These are phyloP conservation scores for Geranium rotundifolium DNA, from an alignment of 345 rosid genomes.

Conservation along the genomic window DNA sequence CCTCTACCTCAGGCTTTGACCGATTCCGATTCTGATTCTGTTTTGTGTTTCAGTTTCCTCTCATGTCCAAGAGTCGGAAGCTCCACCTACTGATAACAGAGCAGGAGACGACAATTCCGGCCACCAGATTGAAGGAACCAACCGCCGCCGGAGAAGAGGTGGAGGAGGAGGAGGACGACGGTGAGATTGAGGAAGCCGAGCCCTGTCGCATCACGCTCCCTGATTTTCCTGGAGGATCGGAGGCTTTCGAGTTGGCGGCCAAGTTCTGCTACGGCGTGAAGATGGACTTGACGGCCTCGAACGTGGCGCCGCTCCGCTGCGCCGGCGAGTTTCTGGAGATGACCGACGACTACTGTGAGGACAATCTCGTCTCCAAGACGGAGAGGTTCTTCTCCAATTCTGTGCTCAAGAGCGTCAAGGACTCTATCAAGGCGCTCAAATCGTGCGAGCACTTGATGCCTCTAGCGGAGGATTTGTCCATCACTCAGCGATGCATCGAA, in stretches of 20 bases:
- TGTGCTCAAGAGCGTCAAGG: slow-evolving; percentile 57
- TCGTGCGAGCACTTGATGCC: slow-evolving; percentile 56
- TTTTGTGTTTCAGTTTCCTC: slow-evolving; percentile 52
- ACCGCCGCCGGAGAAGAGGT: slow-evolving; percentile 7
- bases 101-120: slow-evolving; percentile 35
- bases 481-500: slow-evolving; percentile 54
- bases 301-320: slow-evolving; percentile 71
- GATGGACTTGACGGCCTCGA: slow-evolving; percentile 57
- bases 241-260: slow-evolving; percentile 73
- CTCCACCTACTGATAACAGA: slow-evolving; percentile 68
- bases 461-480: slow-evolving; percentile 44
- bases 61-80: slow-evolving; percentile 79
- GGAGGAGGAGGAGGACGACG: slow-evolving; percentile 12
- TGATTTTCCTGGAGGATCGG: slow-evolving; percentile 88
- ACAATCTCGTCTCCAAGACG: slow-evolving; percentile 58
- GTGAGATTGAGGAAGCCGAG: slow-evolving; percentile 24
- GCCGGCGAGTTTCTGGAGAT: slow-evolving; percentile 82
- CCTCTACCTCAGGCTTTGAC: too few species aligned
- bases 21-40: neutral
- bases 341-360: slow-evolving; percentile 76
- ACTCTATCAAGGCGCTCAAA: slow-evolving; percentile 63
- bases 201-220: slow-evolving; percentile 41
- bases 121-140: too few species aligned
- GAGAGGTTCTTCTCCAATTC: slow-evolving; percentile 58
- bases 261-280: slow-evolving; percentile 96